Conservation (phyloP, 1,139 yeast species). For the Fermentozyma sake region DNA sequence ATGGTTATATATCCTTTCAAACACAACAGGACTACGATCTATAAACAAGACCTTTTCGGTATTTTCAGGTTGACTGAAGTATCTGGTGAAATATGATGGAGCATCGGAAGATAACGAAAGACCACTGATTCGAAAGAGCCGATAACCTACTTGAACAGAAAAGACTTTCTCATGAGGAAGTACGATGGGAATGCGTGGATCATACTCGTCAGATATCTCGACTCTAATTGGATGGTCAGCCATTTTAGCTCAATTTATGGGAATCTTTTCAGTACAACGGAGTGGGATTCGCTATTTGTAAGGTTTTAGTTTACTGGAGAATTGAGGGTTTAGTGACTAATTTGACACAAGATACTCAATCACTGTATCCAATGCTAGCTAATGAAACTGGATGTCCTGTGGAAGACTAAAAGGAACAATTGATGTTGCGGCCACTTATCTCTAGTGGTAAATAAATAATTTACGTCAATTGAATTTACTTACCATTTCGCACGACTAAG, state of each 20-base stretch:
- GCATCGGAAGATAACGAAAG: slow-evolving; percentile 82
- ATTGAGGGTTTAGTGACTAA: too few relatives aligned
- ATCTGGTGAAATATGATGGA: slow-evolving; percentile 58
- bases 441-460: too few relatives aligned
- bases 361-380: too few relatives aligned
- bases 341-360: too few relatives aligned
- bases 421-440: too few relatives aligned
- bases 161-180: slow-evolving; percentile 67
- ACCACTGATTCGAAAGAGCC: slow-evolving; percentile 61
- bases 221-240: slow-evolving; percentile 11
- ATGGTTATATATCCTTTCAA: slow-evolving; percentile 63
- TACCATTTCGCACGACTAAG: too few relatives aligned
- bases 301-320: too few relatives aligned
- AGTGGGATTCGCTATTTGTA: too few relatives aligned
- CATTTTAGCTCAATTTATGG: too few relatives aligned
- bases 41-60: slow-evolving; percentile 52
- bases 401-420: too few relatives aligned
- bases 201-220: slow-evolving; percentile 26
- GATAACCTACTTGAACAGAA: slow-evolving; percentile 69
- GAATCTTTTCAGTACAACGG: not conserved
- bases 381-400: too few relatives aligned
- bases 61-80: slow-evolving; percentile 34
- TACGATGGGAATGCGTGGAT: slow-evolving; percentile 51
- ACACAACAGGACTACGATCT: slow-evolving; percentile 72
- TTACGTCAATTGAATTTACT: too few relatives aligned